Conservation (phyloP, 2,329 filamentous ascomycete genomes). For the Ciborinia camelliae region DNA sequence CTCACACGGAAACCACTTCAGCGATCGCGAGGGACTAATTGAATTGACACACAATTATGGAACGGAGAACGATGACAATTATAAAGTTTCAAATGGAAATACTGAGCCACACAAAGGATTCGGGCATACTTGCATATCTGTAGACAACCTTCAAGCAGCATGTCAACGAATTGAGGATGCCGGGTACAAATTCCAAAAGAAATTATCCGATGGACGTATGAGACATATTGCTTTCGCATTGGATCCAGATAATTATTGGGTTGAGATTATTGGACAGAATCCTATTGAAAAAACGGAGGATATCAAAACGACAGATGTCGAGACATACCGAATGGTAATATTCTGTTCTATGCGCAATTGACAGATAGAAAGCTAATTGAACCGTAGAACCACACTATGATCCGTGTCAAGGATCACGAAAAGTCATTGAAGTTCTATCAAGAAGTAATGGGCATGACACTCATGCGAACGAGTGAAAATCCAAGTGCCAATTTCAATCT, state of each 20-base stretch:
- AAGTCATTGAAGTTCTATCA: constrained; percentile 77
- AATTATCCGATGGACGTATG: constrained; percentile 84
- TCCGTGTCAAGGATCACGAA: constrained; percentile 81
- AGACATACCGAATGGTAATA: constrained; percentile 67
- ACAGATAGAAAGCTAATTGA: too few relatives aligned
- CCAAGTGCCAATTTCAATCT: constrained; percentile 74
- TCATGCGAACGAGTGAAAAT: constrained; percentile 70
- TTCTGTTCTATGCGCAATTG: not conserved
- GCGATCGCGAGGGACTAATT: constrained; percentile 84
- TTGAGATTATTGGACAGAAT: constrained; percentile 76
- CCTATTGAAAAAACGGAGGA: constrained; percentile 67
- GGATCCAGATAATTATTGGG: constrained; percentile 83
- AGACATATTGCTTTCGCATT: constrained; percentile 83
- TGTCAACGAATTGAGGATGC: constrained; percentile 87
- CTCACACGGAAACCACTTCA: constrained; percentile 67
- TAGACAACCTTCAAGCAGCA: constrained; percentile 82
- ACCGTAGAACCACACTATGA: constrained; percentile 80
- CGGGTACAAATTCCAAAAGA: constrained; percentile 94
- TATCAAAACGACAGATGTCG: constrained; percentile 67
- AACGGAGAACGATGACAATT: constrained; percentile 79
- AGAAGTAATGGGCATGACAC: constrained; percentile 83
- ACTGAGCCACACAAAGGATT: constrained; percentile 75
- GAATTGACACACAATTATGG: constrained; percentile 86
- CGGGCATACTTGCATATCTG: constrained; percentile 73
- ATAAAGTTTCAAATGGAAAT: constrained; percentile 84